Conservation (phyloP, 2,329 filamentous ascomycete genomes). For the Claviceps purpurea region DNA sequence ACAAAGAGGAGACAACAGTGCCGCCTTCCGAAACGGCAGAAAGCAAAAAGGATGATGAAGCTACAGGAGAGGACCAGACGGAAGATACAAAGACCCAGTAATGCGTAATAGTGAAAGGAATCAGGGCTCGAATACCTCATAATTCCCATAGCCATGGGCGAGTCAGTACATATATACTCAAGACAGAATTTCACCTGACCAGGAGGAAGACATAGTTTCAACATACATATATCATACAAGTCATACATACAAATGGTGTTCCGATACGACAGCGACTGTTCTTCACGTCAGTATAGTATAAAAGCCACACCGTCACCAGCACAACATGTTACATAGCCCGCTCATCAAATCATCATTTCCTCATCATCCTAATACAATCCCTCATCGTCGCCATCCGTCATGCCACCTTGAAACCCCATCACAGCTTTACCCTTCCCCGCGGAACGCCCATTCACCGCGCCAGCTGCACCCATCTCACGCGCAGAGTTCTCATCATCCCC, state of each 20-base stretch:
- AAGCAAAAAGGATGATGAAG: conserved; percentile 10
- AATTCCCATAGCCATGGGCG: neutral
- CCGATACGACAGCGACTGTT: no score
- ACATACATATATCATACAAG: no score
- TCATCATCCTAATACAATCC: conserved; percentile 32
- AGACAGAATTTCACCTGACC: no score
- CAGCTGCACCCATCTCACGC: conserved; percentile 14
- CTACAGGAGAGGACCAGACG: conserved; percentile 1
- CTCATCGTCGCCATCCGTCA: conserved; percentile 45
- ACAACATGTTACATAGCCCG: neutral
- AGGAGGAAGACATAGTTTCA: no score
- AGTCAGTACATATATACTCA: no score
- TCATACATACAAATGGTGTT: no score
- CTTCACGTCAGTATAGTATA: no score
- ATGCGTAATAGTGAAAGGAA: neutral
- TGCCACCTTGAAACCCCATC: conserved; percentile 37
- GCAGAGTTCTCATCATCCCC: conserved; percentile 20
- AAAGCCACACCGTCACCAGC: neutral
- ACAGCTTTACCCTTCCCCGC: conserved; percentile 46
- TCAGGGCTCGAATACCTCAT: neutral
- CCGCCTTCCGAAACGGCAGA: conserved; percentile 3
- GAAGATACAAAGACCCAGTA: neutral
- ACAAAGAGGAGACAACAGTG: conserved; percentile 7
- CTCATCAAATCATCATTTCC: neutral
- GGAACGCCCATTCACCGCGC: conserved; percentile 16